Conservation (phyloP, 768 basidiomycete genomes). For the Hypholoma sublateritium region DNA sequence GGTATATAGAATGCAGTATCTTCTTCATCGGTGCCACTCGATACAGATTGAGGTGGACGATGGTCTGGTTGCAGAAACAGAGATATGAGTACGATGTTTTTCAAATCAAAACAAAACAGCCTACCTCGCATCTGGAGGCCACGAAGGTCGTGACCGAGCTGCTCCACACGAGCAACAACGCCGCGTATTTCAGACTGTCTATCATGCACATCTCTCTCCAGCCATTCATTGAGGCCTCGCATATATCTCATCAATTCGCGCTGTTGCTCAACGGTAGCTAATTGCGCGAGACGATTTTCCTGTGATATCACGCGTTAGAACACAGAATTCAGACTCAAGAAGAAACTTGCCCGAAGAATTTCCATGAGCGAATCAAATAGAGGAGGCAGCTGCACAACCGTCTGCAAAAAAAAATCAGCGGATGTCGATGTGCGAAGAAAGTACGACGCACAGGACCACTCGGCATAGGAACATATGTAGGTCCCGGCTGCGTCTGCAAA, state of each 20-base stretch:
- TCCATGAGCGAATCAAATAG: constrained; percentile 70
- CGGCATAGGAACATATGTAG: constrained; percentile 46
- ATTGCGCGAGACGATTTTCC: constrained; percentile 76
- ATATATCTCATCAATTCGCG: constrained; percentile 81
- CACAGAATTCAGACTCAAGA: background rate
- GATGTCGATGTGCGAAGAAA: background rate
- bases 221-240: constrained; percentile 74
- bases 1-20: background rate
- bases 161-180: constrained; percentile 60
- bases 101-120: background rate
- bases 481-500: constrained; percentile 17
- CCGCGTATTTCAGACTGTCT: constrained; percentile 72
- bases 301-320: constrained; percentile 26
- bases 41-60: constrained; percentile 2
- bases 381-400: constrained; percentile 58
- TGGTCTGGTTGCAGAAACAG: constrained; percentile 3
- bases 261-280: constrained; percentile 77
- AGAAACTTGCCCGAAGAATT: constrained; percentile 55
- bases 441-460: constrained; percentile 48
- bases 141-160: constrained; percentile 42
- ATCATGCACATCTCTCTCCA: constrained; percentile 75
- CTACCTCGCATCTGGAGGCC: constrained; percentile 36
- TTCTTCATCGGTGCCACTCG: background rate
- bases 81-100: background rate
- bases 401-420: constrained; percentile 34